phyloP scores from a whole-genome alignment of 73 alveolate species.

The Paramecium primaurelia region DNA sequence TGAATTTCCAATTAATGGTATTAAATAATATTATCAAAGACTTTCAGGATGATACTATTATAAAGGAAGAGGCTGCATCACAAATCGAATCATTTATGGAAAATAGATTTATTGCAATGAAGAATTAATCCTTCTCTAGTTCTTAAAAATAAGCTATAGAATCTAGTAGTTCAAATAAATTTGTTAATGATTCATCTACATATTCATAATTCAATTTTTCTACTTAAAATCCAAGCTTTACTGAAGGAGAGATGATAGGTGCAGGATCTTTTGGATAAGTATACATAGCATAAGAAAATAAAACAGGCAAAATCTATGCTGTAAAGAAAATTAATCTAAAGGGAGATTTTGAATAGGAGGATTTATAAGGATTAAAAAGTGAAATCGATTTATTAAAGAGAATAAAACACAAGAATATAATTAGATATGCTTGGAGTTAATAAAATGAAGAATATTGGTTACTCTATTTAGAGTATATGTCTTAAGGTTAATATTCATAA shows the following conservation, averaged over 20 bases:
- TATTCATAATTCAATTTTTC: not conserved
- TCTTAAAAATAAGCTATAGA: not conserved
- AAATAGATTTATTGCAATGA: not conserved
- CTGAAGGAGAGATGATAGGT: conserved; percentile 54
- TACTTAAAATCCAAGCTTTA: not conserved
- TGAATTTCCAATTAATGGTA: not conserved
- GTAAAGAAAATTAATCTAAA: conserved; percentile 49
- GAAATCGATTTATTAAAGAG: conserved; percentile 40
- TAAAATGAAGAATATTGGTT: not conserved
- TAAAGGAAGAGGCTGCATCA: not conserved
- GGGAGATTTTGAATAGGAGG: conserved; percentile 33
- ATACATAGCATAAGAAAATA: conserved; percentile 38
- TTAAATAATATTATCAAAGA: not conserved
- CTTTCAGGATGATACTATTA: not conserved
- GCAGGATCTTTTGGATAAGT: conserved; percentile 61
- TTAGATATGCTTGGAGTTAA: conserved; percentile 2
- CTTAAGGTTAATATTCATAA: not conserved
- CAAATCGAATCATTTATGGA: not conserved
- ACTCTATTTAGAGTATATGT: conserved; percentile 52
- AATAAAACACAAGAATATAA: conserved; percentile 36
- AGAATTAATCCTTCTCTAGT: not conserved
- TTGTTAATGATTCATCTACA: not conserved
- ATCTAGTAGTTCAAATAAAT: not conserved
- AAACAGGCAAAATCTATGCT: conserved; percentile 57
- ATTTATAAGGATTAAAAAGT: not conserved